Evolutionary conservation across 73 alveolate species (phyloP).

Genomic region (Symbiodinium natans): DNA sequence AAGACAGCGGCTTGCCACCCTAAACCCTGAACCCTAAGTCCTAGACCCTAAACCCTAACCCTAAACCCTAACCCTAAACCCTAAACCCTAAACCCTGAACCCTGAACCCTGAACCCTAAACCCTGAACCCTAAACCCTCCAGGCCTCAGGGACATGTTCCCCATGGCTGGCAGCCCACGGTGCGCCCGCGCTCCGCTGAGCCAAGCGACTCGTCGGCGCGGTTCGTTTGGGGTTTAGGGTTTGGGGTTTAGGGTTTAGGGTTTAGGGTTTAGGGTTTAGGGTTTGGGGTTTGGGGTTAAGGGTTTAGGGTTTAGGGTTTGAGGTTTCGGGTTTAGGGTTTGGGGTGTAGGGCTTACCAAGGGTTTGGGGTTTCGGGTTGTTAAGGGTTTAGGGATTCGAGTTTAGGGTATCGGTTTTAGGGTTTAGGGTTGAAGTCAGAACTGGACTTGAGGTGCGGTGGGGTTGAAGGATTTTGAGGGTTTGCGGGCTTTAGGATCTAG

Average conservation of each 20-base stretch:
- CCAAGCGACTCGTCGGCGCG: not conserved
- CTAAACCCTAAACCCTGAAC: not conserved
- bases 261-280: not conserved
- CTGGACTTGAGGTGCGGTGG: too few species aligned
- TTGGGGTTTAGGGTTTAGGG: not conserved
- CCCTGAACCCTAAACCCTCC: not conserved
- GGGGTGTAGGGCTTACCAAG: too few species aligned
- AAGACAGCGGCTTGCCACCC: not conserved
- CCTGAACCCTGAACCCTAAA: not conserved
- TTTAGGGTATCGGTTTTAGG: too few species aligned
- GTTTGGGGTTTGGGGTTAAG: too few species aligned
- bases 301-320: too few species aligned
- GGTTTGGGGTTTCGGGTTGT: too few species aligned
- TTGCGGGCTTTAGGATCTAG: too few species aligned
- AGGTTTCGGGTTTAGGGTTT: too few species aligned
- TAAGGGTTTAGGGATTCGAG: too few species aligned
- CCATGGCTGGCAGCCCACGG: not conserved
- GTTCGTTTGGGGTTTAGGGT: not conserved
- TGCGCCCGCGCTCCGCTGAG: not conserved
- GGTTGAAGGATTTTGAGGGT: too few species aligned
- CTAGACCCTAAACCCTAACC: not conserved
- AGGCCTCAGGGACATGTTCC: constrained; percentile 3
- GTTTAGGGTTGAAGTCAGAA: too few species aligned
- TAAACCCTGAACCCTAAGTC: not conserved
- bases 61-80: not conserved